Evolutionary conservation across 257 asterid species (phyloP).

Genomic region (Solanum pimpinellifolium): DNA sequence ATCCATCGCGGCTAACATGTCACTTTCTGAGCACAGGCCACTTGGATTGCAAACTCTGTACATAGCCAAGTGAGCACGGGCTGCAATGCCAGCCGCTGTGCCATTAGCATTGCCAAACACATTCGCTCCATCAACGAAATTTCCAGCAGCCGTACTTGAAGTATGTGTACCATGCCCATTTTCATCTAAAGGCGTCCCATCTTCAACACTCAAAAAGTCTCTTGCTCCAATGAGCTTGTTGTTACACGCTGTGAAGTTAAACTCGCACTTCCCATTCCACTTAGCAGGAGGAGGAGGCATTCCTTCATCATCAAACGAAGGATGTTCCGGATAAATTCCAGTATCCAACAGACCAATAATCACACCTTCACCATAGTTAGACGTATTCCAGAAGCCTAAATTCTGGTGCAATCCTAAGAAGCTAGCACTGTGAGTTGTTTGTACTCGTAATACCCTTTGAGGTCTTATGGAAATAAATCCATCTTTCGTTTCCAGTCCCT

Average conservation of each 20-base stretch:
- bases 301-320: conserved; percentile 2
- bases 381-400: not conserved
- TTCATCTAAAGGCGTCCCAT: not conserved
- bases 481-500: not conserved
- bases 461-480: not conserved
- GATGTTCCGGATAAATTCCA: conserved; percentile 2
- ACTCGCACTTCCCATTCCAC: conserved; percentile 4
- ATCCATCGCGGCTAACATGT: conserved; percentile 4
- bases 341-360: conserved; percentile 4
- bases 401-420: conserved; percentile 1
- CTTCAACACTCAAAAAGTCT: not conserved
- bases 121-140: not conserved
- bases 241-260: conserved; percentile 1
- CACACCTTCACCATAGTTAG: not conserved
- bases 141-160: conserved; percentile 2
- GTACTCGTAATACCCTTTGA: not conserved
- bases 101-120: conserved; percentile 1
- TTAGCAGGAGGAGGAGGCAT: conserved; percentile 7
- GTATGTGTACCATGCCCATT: conserved; percentile 8
- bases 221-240: conserved; percentile 3
- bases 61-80: conserved; percentile 5
- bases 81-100: not conserved
- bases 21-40: not conserved
- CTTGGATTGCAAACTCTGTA: not conserved
- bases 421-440: conserved; percentile 2